Evolutionary conservation across 345 rosid species (phyloP).

Genomic region (Gynandropsis gynandra): DNA sequence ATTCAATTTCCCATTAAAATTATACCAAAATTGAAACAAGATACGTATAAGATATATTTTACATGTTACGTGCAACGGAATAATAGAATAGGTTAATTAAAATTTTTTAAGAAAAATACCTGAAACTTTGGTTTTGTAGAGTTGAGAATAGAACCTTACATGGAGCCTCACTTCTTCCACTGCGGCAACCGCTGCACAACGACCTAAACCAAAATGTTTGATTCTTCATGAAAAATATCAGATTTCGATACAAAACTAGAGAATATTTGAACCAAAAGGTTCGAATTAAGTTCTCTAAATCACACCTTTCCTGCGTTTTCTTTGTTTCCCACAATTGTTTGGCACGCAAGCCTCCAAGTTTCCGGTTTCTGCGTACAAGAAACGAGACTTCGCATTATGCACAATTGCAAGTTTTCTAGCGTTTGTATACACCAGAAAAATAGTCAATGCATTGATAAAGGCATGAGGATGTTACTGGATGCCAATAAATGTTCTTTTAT

Average conservation of each 20-base stretch:
- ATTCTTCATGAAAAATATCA: conserved; percentile 15
- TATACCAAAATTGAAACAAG: too few species aligned
- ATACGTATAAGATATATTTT: too few species aligned
- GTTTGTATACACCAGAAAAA: not conserved
- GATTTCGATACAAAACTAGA: not conserved
- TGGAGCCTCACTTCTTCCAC: conserved; percentile 58
- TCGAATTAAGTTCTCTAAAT: not conserved
- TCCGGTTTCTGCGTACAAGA: conserved; percentile 55
- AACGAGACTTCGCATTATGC: not conserved
- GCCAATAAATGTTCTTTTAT: too few species aligned
- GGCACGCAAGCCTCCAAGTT: conserved; percentile 89
- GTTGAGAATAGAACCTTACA: not conserved
- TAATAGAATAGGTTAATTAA: too few species aligned
- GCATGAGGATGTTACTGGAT: too few species aligned
- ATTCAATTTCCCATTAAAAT: too few species aligned
- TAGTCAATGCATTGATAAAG: too few species aligned
- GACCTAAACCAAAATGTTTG: conserved; percentile 36
- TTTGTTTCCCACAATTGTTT: conserved; percentile 85
- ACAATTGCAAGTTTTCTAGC: not conserved
- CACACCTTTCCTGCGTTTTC: conserved; percentile 78
- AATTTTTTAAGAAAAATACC: too few species aligned
- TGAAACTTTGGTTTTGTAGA: not conserved
- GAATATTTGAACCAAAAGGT: not conserved
- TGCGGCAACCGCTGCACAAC: conserved; percentile 83
- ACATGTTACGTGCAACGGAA: too few species aligned